These are phyloP conservation scores for Pluteus cervinus DNA, from an alignment of 768 basidiomycete genomes.

Conservation along the genomic window DNA sequence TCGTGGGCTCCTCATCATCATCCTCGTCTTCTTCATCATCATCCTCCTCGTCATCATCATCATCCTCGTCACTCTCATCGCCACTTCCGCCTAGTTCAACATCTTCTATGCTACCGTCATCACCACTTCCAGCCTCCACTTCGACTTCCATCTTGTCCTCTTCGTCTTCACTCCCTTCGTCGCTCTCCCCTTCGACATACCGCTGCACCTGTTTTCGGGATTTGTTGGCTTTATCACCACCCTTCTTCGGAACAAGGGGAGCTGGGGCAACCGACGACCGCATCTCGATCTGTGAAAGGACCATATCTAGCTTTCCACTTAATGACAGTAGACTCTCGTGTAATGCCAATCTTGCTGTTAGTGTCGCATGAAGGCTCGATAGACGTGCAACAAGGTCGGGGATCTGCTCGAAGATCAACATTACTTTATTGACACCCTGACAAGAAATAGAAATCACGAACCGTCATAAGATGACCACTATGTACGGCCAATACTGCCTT, in stretches of 20 bases:
- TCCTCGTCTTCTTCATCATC: conserved; percentile 39
- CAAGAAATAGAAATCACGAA: conserved; percentile 32
- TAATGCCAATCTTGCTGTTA: conserved; percentile 73
- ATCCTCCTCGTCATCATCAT: conserved; percentile 35
- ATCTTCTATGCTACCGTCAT: conserved; percentile 74
- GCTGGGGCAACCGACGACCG: conserved; percentile 69
- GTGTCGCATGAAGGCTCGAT: conserved; percentile 74
- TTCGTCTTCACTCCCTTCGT: conserved; percentile 43
- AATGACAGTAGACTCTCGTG: conserved; percentile 83
- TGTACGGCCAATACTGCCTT: conserved; percentile 81
- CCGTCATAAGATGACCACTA: conserved; percentile 91
- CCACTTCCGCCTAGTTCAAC: conserved; percentile 67
- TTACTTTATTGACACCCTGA: conserved; percentile 5
- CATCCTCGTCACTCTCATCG: conserved; percentile 42
- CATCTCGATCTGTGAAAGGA: conserved; percentile 89
- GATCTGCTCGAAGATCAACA: no score
- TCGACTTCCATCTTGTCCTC: conserved; percentile 51
- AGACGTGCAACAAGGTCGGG: conserved; percentile 88
- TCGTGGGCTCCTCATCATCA: conserved; percentile 33
- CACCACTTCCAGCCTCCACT: conserved; percentile 57
- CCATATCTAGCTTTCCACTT: conserved; percentile 88
- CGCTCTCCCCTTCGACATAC: conserved; percentile 81
- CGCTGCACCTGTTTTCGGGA: conserved; percentile 34
- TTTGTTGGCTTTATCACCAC: conserved; percentile 23
- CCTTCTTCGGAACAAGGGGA: conserved; percentile 37